These are phyloP conservation scores for Leccinum pachyderme DNA, from an alignment of 1,284 basidiomycete genomes.

Conservation along the genomic window DNA sequence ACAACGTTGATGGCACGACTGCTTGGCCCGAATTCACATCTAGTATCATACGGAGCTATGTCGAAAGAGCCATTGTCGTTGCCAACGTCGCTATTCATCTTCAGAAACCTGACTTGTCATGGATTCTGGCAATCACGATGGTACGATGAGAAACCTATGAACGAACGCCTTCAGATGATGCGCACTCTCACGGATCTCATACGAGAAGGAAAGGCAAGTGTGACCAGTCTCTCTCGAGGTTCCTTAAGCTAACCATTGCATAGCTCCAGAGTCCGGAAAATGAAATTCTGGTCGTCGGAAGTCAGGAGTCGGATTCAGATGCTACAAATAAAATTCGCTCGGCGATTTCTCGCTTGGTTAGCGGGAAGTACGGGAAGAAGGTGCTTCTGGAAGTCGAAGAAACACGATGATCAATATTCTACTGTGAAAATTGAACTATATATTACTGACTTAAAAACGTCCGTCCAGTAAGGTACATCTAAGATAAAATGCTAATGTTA, in stretches of 20 bases:
- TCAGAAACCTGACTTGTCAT: slow-evolving; percentile 69
- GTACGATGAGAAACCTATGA: slow-evolving; percentile 50
- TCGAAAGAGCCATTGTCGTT: slow-evolving; percentile 75
- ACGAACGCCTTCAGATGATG: slow-evolving; percentile 47
- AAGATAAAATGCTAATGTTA: slow-evolving; percentile 5
- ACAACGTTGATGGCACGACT: slow-evolving; percentile 68
- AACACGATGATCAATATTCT: slow-evolving; percentile 11
- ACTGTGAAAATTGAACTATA: not conserved
- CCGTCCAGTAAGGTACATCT: not conserved
- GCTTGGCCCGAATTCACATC: slow-evolving; percentile 61
- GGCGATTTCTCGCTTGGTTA: slow-evolving; percentile 46
- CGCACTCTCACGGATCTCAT: slow-evolving; percentile 51
- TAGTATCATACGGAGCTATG: slow-evolving; percentile 89
- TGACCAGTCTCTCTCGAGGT: not conserved
- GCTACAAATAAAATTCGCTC: slow-evolving; percentile 49
- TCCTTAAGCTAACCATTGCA: slow-evolving; percentile 1
- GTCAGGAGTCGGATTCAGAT: slow-evolving; percentile 49
- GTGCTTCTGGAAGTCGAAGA: slow-evolving; percentile 58
- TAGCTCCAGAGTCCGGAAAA: slow-evolving; percentile 67
- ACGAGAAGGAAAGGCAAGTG: slow-evolving; percentile 52
- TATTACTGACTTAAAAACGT: not conserved
- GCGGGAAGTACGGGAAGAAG: slow-evolving; percentile 69
- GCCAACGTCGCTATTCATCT: slow-evolving; percentile 80
- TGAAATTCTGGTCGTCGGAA: slow-evolving; percentile 58
- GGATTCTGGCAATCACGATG: slow-evolving; percentile 81